Conservation (phyloP, 257 asterid genomes). For the Fraxinus quadrangulata region DNA sequence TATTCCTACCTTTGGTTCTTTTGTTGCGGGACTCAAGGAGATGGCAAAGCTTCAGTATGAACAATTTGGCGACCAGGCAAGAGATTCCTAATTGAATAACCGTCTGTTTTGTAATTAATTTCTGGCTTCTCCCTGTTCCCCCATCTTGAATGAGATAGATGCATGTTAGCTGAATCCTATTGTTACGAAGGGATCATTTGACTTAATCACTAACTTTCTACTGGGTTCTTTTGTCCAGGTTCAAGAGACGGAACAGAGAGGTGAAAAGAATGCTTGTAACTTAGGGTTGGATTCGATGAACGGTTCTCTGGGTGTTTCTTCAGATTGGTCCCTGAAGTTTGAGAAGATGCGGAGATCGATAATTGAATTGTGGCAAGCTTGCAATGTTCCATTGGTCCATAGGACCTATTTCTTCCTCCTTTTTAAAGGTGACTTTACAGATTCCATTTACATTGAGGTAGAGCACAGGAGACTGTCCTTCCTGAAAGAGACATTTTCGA, state of each 20-base stretch:
- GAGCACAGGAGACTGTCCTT: conserved; percentile 51
- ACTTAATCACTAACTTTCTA: neutral
- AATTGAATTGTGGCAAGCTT: conserved; percentile 49
- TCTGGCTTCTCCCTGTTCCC: neutral
- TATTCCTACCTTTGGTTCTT: conserved; percentile 52
- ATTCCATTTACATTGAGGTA: conserved; percentile 59
- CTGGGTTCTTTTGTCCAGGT: conserved; percentile 24
- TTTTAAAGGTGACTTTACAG: conserved; percentile 50
- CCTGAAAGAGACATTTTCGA: conserved; percentile 44
- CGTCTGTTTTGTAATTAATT: neutral
- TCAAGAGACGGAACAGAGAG: conserved; percentile 25
- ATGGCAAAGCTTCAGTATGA: conserved; percentile 51
- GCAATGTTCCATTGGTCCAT: conserved; percentile 51
- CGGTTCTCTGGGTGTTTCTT: conserved; percentile 35
- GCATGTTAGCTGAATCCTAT: neutral
- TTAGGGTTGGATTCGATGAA: conserved; percentile 40
- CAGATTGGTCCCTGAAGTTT: conserved; percentile 47
- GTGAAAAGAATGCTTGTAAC: conserved; percentile 33
- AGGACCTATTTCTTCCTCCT: conserved; percentile 58
- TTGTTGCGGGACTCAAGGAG: conserved; percentile 56
- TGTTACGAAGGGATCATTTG: neutral
- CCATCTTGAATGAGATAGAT: neutral
- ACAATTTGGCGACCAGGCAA: conserved; percentile 37
- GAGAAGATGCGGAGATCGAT: conserved; percentile 40
- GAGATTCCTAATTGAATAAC: neutral